Evolutionary conservation across 2,329 filamentous ascomycete species (phyloP).

Genomic region (Mycogone perniciosa): DNA sequence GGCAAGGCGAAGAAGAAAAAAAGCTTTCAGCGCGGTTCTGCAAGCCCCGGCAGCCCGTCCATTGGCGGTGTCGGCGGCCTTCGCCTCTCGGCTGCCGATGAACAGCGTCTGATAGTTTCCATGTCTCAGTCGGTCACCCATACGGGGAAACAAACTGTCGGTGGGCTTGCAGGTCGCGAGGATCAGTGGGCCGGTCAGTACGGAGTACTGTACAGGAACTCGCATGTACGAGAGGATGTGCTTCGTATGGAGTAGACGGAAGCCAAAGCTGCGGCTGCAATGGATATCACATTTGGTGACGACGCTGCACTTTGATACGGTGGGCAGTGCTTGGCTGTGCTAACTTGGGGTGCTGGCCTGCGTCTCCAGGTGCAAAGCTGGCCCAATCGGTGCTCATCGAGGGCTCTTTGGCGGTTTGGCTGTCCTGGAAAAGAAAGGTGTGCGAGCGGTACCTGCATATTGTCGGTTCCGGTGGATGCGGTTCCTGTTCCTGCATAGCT

Average conservation of each 20-base stretch:
- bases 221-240: no score
- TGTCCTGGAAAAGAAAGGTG: no score
- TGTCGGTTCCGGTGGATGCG: slow-evolving; percentile 8
- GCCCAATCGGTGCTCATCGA: no score
- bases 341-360: no score
- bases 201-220: no score
- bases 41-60: slow-evolving; percentile 8
- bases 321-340: no score
- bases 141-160: slow-evolving; percentile 3
- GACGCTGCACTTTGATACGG: no score
- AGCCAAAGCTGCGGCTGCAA: no score
- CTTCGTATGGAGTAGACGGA: no score
- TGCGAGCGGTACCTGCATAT: slow-evolving; percentile 11
- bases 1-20: slow-evolving; percentile 8
- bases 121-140: not conserved
- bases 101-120: not conserved
- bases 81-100: slow-evolving; percentile 1
- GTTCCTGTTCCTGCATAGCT: slow-evolving; percentile 9
- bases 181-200: not conserved
- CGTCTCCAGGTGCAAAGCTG: no score
- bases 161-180: slow-evolving; percentile 8
- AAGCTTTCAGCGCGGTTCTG: slow-evolving; percentile 8
- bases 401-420: no score
- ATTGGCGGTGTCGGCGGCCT: slow-evolving; percentile 9
- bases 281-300: no score